Percentiles rank a stretch among this genome's conserved stretches.
These are phyloP conservation scores for Jaapia argillacea DNA, from an alignment of 768 basidiomycete species.

Conservation along the genomic window DNA sequence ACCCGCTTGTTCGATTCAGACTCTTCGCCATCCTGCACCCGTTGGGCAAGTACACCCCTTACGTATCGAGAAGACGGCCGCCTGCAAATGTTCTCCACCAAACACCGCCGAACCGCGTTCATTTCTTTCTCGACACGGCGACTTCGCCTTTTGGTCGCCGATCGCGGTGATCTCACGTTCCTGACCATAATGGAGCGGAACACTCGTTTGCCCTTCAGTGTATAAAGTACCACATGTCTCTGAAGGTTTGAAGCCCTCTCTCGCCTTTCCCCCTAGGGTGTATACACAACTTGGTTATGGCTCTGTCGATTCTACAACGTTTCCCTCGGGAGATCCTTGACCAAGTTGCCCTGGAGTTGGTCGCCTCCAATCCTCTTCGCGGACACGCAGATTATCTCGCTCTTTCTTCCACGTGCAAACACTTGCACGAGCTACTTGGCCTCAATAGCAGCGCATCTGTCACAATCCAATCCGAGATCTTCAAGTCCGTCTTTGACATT, in stretches of 20 bases:
- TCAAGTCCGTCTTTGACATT: slow-evolving; percentile 44
- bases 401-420: slow-evolving; percentile 28
- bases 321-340: slow-evolving; percentile 39
- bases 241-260: no score
- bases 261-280: no score
- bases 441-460: slow-evolving; percentile 14
- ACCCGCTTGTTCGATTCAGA: no score
- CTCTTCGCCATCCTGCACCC: no score
- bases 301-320: slow-evolving; percentile 15
- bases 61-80: neutral
- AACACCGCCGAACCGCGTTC: neutral
- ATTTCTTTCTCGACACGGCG: neutral
- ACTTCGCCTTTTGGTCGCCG: neutral
- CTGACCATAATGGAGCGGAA: neutral
- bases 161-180: neutral
- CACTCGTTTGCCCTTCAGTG: neutral
- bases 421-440: slow-evolving; percentile 27
- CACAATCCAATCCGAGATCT: slow-evolving; percentile 44
- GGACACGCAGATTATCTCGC: no score
- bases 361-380: slow-evolving; percentile 37
- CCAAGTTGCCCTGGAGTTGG: slow-evolving; percentile 39
- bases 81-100: neutral
- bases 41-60: neutral
- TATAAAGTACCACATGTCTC: neutral
- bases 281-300: no score